Base-by-base conservation (phyloP, 345 rosid genomes). In the Anacardium occidentale region DNA sequence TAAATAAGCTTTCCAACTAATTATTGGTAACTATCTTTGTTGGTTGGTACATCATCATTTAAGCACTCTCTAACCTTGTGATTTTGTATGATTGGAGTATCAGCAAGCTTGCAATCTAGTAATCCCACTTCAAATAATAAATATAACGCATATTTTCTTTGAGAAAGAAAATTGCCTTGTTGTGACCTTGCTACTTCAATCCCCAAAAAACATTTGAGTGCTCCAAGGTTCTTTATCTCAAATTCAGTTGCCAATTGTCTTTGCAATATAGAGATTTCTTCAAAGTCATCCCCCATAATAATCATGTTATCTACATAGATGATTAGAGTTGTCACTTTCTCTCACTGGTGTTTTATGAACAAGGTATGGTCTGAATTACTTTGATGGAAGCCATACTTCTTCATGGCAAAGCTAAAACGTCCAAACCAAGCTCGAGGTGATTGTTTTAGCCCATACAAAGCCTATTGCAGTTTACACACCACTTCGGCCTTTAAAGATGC, bases 381-480 rank as follows among this genome's bases (percentile, higher is more conserved):
- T 29, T 29, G 32, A 3, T 29, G 32, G 32, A 29, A 29, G 8
- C 66, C 56, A 13, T 29, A 64, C 22, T 50, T 73, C 20, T 25
- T 64, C 53, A 73, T 54, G 5, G 63, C 62, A 1, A 53, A 15
- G 3, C 55, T 64, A 26, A 74, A 74, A 58, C 45, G 15, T 14
- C 77, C 66, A 58, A 74, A 74, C 72, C 77, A 74, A 5, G 72
- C 77, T 29, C 71, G 24, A 17, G 71, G 60, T 17, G 72, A 74
- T 24, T 55, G 48, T 48, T 66, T 74, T 25, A 74, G 40, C 1
- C 70, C 51, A 15, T 64, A 73, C 13, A 73, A 21, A 14, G 52
- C 32, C 21, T 22, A 9, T 21, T 70, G 52, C 15, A 70, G 18
- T 32, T 58, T 58, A 17, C 56, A 70, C 3, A 21, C 65, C 32